phyloP scores from a whole-genome alignment of 2,329 filamentous ascomycete species.

The Aspergillus fructus region DNA sequence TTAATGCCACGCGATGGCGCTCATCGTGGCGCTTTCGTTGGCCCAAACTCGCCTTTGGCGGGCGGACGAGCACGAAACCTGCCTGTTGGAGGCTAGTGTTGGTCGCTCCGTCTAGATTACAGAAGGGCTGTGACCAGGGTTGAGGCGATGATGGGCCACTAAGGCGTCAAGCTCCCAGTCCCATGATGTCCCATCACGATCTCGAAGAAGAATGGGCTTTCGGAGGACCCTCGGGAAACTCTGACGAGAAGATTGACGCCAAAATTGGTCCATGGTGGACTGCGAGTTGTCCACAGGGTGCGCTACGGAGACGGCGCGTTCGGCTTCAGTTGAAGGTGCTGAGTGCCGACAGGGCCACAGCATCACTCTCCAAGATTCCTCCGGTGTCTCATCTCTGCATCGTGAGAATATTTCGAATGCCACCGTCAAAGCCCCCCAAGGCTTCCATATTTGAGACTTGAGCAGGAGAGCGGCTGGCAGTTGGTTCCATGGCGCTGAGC shows the following conservation, averaged over 20 bases:
- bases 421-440: too few relatives aligned
- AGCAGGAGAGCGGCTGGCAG: not conserved
- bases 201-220: not conserved
- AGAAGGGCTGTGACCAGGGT: not conserved
- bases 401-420: too few relatives aligned
- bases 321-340: too few relatives aligned
- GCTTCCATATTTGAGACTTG: not conserved
- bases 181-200: constrained; percentile 18
- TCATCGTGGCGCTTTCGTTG: constrained; percentile 8
- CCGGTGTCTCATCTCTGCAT: too few relatives aligned
- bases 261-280: not conserved
- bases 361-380: not conserved
- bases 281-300: not conserved
- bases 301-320: not conserved
- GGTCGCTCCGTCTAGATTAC: not conserved
- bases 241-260: not conserved
- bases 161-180: constrained; percentile 9
- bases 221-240: not conserved
- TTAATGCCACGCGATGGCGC: constrained; percentile 10
- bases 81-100: constrained; percentile 3
- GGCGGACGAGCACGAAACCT: not conserved
- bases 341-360: too few relatives aligned
- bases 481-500: constrained; percentile 20
- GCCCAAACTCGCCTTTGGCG: not conserved
- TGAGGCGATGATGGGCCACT: constrained; percentile 4